Evolutionary conservation across 163 green algal genomes (phyloP), one percentile per base, ranked within the genome.

Genomic region (Chlamydomonas reinhardtii): DNA sequence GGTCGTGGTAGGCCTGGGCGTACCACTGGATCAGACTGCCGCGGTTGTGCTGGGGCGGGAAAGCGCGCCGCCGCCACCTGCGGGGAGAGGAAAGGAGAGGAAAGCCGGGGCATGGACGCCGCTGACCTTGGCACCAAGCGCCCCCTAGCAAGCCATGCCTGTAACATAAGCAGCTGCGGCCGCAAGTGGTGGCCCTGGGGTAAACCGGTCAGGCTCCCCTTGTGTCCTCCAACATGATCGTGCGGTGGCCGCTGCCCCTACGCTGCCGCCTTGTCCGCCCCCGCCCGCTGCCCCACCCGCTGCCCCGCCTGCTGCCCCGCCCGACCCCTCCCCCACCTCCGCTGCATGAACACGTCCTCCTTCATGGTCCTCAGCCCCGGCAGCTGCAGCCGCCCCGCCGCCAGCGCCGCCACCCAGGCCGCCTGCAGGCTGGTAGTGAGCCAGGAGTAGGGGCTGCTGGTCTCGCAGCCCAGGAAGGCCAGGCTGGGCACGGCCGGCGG

Each of bases 361-460:
- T 59, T 65, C 82, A 88, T 88, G 34, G 27, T 16, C 16, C 39
- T 4, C 17, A 66, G 9, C 2, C 29, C 31, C 1, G 84, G 84
- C 69, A 88, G 73, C 34, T 12, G 2, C 73, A 92, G 29, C 2
- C 66, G 59, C n/a, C 79, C 84, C 17, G 54, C 52, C 20, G 74
- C 24, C 48, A 86, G 71, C 37, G 14, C 29, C 5, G 78, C 88
- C 73, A 92, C 75, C 88, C 88, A 92, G 69, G 70, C 71, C 20
- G 84, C 84, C 74, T 92, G 88, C 79, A 92, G 80, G 29, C 84
- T 84, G 70, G 74, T 32, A 20, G 88, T 92, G 25, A 92, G 79
- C 34, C 54, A 56, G 73, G 34, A 72, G 61, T 90, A 88, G 65
- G 69, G 85, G 27, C 20, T 81, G 74, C 31, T 82, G 64, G 68